A percentile compares a stretch with the other conserved stretches of the same genome.
phyloP scores from a whole-genome alignment of 345 rosid species.

The Populus euphratica region DNA sequence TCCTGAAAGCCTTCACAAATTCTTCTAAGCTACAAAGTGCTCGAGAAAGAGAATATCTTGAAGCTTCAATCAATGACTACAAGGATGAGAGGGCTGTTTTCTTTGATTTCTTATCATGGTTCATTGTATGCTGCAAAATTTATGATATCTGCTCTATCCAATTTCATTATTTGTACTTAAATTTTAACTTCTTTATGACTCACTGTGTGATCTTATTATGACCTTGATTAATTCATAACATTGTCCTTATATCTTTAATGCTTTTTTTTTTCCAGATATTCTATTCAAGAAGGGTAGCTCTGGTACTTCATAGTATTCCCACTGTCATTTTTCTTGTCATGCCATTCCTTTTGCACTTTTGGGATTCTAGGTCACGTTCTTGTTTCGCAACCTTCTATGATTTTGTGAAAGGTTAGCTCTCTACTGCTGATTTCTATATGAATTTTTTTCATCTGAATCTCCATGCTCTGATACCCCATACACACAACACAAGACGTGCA shows the following conservation, averaged over 20 bases:
- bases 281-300: conserved; percentile 70
- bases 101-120: conserved; percentile 84
- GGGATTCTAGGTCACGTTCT: conserved; percentile 41
- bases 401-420: conserved; percentile 63
- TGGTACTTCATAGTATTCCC: conserved; percentile 71
- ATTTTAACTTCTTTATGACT: background rate
- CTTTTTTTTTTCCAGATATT: conserved; percentile 47
- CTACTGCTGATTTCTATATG: conserved; percentile 5
- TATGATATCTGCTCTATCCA: conserved; percentile 3
- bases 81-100: conserved; percentile 70
- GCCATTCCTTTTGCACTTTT: conserved; percentile 58
- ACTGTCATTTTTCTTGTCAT: conserved; percentile 48
- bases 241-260: conserved; percentile 19
- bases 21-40: conserved; percentile 67
- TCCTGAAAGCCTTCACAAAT: conserved; percentile 71
- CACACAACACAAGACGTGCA: background rate
- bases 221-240: background rate
- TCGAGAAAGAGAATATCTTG: conserved; percentile 48
- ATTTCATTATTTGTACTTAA: conserved; percentile 4
- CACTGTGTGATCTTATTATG: background rate
- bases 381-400: conserved; percentile 51
- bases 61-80: conserved; percentile 30
- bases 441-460: background rate
- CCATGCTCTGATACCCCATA: background rate
- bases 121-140: conserved; percentile 52